Conservation (phyloP, 257 asterid genomes). For the Ocimum tenuiflorum region DNA sequence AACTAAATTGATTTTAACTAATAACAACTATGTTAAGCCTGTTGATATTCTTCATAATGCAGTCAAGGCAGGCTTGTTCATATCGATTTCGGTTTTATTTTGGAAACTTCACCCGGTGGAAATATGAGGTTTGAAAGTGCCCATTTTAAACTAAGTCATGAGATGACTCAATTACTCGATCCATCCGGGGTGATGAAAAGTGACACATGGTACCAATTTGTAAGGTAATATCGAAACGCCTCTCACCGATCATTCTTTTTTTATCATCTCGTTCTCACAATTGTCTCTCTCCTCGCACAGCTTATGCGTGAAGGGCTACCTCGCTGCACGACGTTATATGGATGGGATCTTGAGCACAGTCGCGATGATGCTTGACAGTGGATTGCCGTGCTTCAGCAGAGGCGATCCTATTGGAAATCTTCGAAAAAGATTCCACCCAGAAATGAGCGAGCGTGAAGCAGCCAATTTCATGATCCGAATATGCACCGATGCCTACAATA, state of each 20-base stretch:
- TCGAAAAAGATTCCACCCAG: slow-evolving; percentile 92
- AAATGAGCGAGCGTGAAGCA: slow-evolving; percentile 97
- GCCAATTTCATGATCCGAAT: slow-evolving; percentile 83
- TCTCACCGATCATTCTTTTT: too few species aligned
- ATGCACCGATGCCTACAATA: slow-evolving; percentile 93
- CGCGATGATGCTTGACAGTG: slow-evolving; percentile 77
- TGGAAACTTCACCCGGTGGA: slow-evolving; percentile 96
- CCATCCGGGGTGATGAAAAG: slow-evolving; percentile 98
- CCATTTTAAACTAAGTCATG: slow-evolving; percentile 95
- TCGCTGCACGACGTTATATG: slow-evolving; percentile 90
- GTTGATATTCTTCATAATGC: slow-evolving; percentile 26
- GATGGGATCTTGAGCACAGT: slow-evolving; percentile 85
- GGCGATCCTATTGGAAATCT: slow-evolving; percentile 98
- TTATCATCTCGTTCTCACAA: not conserved
- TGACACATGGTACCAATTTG: slow-evolving; percentile 84
- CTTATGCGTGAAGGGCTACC: slow-evolving; percentile 95
- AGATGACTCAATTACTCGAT: slow-evolving; percentile 96
- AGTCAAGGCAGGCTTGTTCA: slow-evolving; percentile 97
- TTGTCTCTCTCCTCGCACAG: slow-evolving; percentile 30
- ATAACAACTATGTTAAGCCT: too few species aligned
- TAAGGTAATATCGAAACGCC: slow-evolving; percentile 42
- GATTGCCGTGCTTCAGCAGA: slow-evolving; percentile 96
- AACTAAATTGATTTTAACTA: too few species aligned
- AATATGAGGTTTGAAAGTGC: slow-evolving; percentile 98
- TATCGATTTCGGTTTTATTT: slow-evolving; percentile 93